Conservation (phyloP, 2,329 filamentous ascomycete species). For the Cordyceps cicadae region DNA sequence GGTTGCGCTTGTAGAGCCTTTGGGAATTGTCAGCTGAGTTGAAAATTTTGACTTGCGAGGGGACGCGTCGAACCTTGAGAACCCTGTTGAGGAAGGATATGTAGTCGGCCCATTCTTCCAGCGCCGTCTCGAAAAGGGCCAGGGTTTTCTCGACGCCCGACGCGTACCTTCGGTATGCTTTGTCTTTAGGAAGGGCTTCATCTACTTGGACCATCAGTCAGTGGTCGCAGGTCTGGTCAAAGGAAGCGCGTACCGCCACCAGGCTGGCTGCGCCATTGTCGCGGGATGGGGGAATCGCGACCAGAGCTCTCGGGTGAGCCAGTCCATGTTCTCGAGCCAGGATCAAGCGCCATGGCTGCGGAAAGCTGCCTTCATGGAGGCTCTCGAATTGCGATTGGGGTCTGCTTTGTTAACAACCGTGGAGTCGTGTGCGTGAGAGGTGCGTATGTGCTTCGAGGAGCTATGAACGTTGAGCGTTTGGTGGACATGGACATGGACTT, state of each 20-base stretch:
- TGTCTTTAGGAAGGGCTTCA: conserved; percentile 51
- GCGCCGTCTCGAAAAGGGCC: conserved; percentile 79
- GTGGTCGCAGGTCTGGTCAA: not conserved
- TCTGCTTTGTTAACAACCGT: not conserved
- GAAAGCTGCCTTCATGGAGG: conserved; percentile 13
- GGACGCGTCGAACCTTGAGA: conserved; percentile 57
- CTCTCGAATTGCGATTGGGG: conserved; percentile 4
- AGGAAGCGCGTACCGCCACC: conserved; percentile 57
- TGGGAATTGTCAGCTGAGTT: not conserved
- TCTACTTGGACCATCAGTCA: conserved; percentile 30
- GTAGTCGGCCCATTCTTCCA: conserved; percentile 99
- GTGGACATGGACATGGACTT: not conserved
- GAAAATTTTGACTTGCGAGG: conserved; percentile 1
- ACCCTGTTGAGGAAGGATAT: conserved; percentile 92
- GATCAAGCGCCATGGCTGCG: conserved; percentile 56
- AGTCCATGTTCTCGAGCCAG: conserved; percentile 46
- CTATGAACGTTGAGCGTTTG: conserved; percentile 16
- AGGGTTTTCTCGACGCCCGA: conserved; percentile 79
- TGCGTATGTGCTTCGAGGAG: conserved; percentile 11
- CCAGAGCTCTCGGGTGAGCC: conserved; percentile 77
- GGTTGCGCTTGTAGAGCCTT: conserved; percentile 85
- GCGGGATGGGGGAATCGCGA: conserved; percentile 64
- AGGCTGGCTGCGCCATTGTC: conserved; percentile 69
- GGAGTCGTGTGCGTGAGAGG: conserved; percentile 1
- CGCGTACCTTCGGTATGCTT: conserved; percentile 79